Percentiles rank a stretch among this genome's conserved stretches.
Conservation (phyloP, 306 rosid species). For the Gleditsia sinensis region DNA sequence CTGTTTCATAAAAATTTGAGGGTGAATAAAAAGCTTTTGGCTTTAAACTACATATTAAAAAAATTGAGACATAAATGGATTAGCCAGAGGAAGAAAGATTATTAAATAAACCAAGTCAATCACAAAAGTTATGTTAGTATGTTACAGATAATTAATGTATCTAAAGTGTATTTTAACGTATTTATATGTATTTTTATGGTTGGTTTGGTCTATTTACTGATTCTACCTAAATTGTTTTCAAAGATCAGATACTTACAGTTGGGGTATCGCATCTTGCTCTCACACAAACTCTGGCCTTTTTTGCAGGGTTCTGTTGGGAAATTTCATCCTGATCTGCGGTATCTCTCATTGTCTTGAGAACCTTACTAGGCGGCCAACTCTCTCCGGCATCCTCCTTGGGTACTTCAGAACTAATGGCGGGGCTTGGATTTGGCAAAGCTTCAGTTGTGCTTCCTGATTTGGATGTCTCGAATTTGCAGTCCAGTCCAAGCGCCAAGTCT, state of each 20-base stretch:
- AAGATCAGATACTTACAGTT: slow-evolving; percentile 55
- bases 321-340: slow-evolving; percentile 62
- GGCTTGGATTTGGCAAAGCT: slow-evolving; percentile 48
- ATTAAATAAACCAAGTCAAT: no score
- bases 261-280: slow-evolving; percentile 86
- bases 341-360: slow-evolving; percentile 31
- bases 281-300: slow-evolving; percentile 89
- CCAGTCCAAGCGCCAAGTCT: slow-evolving; percentile 69
- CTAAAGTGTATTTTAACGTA: no score
- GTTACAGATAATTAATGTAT: no score
- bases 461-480: slow-evolving; percentile 56
- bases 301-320: slow-evolving; percentile 57
- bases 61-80: no score
- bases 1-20: slow-evolving; percentile 39
- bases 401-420: slow-evolving; percentile 54
- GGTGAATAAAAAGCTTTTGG: not conserved
- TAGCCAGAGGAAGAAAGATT: no score
- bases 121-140: no score
- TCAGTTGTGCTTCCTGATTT: slow-evolving; percentile 50
- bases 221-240: no score
- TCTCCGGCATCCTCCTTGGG: slow-evolving; percentile 57
- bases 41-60: not conserved
- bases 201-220: no score
- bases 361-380: slow-evolving; percentile 56
- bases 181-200: no score